Percentiles rank a stretch among this genome's conserved stretches.
Conservation (phyloP, 148 eudicot genomes). For the Rhododendron vialii region DNA sequence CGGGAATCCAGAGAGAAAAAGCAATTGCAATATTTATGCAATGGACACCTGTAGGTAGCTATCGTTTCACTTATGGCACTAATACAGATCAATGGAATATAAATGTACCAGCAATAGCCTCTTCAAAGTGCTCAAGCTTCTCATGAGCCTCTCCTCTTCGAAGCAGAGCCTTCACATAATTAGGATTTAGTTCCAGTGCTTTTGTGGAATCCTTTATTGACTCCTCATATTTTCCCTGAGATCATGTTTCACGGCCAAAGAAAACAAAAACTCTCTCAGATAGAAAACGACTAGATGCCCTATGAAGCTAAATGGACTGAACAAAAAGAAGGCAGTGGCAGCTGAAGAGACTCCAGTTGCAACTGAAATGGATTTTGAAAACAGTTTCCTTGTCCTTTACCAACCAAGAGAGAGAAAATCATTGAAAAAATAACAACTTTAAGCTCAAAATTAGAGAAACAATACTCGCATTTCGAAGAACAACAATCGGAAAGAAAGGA, state of each 20-base stretch:
- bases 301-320: neutral
- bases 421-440: neutral
- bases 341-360: neutral
- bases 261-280: neutral
- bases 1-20: neutral
- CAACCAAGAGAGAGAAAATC: neutral
- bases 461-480: neutral
- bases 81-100: neutral
- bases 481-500: neutral
- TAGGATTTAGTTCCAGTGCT: slow-evolving; percentile 78
- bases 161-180: slow-evolving; percentile 65
- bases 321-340: neutral
- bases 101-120: slow-evolving; percentile 74
- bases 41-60: neutral
- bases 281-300: neutral
- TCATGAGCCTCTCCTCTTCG: slow-evolving; percentile 88
- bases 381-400: no score
- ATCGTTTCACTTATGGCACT: neutral
- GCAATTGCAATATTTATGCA: neutral
- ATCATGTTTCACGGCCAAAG: neutral
- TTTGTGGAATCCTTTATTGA: slow-evolving; percentile 78
- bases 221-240: slow-evolving; percentile 68
- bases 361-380: neutral
- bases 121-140: slow-evolving; percentile 91
- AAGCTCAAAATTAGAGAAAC: neutral